These are phyloP conservation scores for Trypanosoma brucei DNA, from an alignment of 208 protist genomes.

Conservation along the genomic window DNA sequence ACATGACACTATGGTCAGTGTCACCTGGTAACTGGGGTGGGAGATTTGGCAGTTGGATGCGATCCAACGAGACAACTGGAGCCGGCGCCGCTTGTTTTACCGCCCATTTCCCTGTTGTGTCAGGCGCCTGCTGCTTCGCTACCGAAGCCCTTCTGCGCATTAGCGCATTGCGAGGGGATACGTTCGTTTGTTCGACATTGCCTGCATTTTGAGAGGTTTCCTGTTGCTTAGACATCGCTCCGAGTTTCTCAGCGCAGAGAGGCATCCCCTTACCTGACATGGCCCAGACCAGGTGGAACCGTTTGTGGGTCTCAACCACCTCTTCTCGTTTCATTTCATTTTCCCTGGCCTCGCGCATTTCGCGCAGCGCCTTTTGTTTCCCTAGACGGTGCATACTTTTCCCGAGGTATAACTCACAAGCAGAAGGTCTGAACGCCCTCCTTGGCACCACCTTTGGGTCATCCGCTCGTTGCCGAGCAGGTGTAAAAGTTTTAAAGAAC, in stretches of 20 bases:
- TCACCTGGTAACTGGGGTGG: slow-evolving; percentile 5
- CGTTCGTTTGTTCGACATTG: not conserved
- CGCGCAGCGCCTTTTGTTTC: not conserved
- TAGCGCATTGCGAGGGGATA: not conserved
- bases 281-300: slow-evolving; percentile 59
- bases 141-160: not conserved
- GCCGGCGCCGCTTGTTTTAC: not conserved
- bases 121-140: slow-evolving; percentile 1
- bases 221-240: not conserved
- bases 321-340: slow-evolving; percentile 5
- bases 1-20: slow-evolving; percentile 32
- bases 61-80: not conserved
- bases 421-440: slow-evolving; percentile 3
- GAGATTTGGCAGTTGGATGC: slow-evolving; percentile 10
- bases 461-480: not conserved
- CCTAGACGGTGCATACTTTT: slow-evolving; percentile 4
- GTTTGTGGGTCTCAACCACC: slow-evolving; percentile 24
- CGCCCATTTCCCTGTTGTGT: not conserved
- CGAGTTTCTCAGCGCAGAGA: slow-evolving; percentile 36
- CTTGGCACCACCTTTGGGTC: not conserved
- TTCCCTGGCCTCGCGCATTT: not conserved
- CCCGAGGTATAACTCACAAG: slow-evolving; percentile 31
- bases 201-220: not conserved
- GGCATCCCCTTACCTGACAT: slow-evolving; percentile 57
- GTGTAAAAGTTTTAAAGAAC: slow-evolving; percentile 10